These are phyloP conservation scores for Astrothelium subdiscretum DNA, from an alignment of 495 filamentous ascomycete species.

Conservation along the genomic window DNA sequence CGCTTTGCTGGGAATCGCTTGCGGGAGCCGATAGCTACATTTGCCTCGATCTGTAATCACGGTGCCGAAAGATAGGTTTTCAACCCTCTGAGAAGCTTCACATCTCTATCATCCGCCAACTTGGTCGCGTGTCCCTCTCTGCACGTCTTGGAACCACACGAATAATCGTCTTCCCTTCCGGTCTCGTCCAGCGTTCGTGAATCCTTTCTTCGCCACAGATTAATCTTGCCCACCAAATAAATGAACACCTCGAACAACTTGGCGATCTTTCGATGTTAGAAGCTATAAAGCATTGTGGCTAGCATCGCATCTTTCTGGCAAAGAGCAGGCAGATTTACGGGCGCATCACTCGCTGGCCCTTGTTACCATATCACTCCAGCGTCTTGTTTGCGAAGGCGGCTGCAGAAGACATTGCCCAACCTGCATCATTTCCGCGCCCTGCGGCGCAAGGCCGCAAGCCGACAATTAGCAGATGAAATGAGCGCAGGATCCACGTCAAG, in stretches of 20 bases:
- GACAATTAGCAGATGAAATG: neutral
- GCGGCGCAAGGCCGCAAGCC: constrained; percentile 20
- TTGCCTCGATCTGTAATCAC: neutral
- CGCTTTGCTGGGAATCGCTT: neutral
- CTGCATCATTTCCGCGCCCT: constrained; percentile 23
- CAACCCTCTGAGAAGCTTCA: neutral
- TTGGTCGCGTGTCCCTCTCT: neutral
- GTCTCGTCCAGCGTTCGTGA: neutral
- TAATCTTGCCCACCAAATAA: neutral
- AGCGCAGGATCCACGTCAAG: constrained; percentile 10
- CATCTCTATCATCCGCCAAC: neutral
- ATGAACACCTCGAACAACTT: neutral
- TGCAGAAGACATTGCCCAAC: constrained; percentile 7
- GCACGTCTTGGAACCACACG: neutral
- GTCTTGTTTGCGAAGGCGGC: neutral
- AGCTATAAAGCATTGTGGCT: neutral
- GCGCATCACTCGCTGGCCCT: neutral
- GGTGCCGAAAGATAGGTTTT: neutral
- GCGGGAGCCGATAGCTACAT: neutral
- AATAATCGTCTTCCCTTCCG: neutral
- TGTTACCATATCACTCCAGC: neutral
- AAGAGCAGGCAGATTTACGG: neutral
- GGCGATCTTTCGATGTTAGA: neutral
- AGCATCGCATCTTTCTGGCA: neutral
- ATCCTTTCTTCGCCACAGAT: neutral